phyloP scores from a whole-genome alignment of 495 filamentous ascomycete genomes.

The Neurospora sp. region DNA sequence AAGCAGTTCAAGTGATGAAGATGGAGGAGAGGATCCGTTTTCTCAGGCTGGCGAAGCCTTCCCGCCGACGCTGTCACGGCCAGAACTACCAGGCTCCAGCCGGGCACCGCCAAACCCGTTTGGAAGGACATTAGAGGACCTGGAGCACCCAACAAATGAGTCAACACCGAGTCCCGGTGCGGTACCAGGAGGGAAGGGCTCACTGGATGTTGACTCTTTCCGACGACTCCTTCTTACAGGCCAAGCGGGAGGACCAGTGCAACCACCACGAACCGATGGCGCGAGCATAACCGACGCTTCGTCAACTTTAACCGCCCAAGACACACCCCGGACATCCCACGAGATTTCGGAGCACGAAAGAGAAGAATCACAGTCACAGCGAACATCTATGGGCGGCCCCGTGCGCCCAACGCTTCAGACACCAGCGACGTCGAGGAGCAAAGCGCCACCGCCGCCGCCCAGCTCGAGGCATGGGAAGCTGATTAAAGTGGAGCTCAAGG shows the following conservation, averaged over 20 bases:
- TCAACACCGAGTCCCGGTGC: constrained; percentile 8
- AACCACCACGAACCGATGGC: constrained; percentile 22
- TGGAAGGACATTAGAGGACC: constrained; percentile 34
- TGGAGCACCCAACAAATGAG: constrained; percentile 24
- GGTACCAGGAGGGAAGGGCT: constrained; percentile 21
- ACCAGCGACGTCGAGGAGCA: constrained; percentile 16
- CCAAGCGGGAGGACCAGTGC: constrained; percentile 25
- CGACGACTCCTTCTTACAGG: constrained; percentile 52
- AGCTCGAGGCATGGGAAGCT: constrained; percentile 58
- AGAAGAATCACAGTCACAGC: constrained; percentile 26
- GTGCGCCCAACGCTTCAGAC: constrained; percentile 12
- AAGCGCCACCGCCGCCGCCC: constrained; percentile 44
- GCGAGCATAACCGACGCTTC: constrained; percentile 39
- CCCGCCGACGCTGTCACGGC: neutral
- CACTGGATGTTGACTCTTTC: constrained; percentile 54
- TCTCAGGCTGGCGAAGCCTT: neutral
- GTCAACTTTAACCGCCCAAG: constrained; percentile 30
- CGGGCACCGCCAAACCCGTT: constrained; percentile 41
- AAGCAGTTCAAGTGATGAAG: constrained; percentile 9
- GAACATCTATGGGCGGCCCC: neutral
- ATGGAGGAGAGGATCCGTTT: neutral
- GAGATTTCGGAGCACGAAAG: constrained; percentile 31
- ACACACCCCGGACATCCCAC: constrained; percentile 39
- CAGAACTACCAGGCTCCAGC: neutral
- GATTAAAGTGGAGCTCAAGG: constrained; percentile 37